Percentiles rank a stretch among this genome's conserved stretches.
Conservation (phyloP, 2,329 filamentous ascomycete genomes). For the Penicillium oxalicum region DNA sequence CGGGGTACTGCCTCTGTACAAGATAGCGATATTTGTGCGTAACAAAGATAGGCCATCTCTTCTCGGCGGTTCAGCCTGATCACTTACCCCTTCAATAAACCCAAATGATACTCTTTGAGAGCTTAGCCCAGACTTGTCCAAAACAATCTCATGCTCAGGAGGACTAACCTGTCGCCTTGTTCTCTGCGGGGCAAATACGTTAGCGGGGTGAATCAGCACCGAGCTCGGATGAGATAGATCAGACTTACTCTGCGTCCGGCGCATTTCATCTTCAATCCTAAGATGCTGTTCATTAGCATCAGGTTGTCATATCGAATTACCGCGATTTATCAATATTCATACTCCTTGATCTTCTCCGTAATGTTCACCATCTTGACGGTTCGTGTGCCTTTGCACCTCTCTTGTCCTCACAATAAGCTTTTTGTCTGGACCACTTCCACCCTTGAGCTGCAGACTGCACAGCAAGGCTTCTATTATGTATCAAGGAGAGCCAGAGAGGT, state of each 20-base stretch:
- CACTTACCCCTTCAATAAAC: conserved; percentile 82
- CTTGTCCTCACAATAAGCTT: neutral
- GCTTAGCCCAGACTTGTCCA: neutral
- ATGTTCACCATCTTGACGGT: conserved; percentile 84
- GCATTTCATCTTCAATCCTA: conserved; percentile 99
- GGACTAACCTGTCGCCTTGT: conserved; percentile 89
- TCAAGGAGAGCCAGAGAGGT: neutral
- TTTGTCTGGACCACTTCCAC: neutral
- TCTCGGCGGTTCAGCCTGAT: too few species aligned
- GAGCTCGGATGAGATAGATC: neutral
- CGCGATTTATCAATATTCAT: conserved; percentile 18
- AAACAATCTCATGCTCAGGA: conserved; percentile 1
- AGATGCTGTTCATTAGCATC: conserved; percentile 13
- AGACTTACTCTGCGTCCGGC: conserved; percentile 85
- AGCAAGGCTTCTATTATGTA: neutral
- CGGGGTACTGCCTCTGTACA: too few species aligned
- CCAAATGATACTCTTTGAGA: conserved; percentile 84
- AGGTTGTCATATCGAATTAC: neutral
- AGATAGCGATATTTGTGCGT: too few species aligned
- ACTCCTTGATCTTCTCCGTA: conserved; percentile 99
- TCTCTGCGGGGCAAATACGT: conserved; percentile 57
- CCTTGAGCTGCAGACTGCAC: neutral
- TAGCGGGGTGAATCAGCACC: conserved; percentile 20
- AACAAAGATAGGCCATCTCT: too few species aligned
- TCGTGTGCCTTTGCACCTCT: conserved; percentile 9